Evolutionary conservation across 768 basidiomycete genomes (phyloP).

Genomic region (Tulasnella sp.): DNA sequence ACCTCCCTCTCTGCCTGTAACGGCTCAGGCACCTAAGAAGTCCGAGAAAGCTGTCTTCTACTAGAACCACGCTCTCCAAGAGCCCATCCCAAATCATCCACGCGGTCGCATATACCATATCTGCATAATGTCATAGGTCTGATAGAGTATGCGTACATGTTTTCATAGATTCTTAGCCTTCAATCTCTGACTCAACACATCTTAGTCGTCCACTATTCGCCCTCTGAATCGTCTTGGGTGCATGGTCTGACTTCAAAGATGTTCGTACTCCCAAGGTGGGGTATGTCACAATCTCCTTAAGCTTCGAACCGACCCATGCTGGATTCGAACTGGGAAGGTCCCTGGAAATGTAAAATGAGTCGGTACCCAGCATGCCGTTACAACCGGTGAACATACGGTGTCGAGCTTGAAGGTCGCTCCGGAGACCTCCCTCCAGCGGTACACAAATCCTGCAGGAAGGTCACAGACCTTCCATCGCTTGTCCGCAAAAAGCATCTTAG

Average conservation of each 20-base stretch:
- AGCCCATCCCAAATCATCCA: not conserved
- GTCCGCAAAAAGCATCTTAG: not conserved
- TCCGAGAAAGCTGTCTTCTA: slow-evolving; percentile 2
- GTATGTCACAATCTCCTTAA: not conserved
- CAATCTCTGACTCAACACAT: not conserved
- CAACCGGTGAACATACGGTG: not conserved
- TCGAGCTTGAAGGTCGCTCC: not conserved
- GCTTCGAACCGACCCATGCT: not conserved
- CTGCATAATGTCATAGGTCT: not conserved
- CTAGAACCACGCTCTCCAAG: not conserved
- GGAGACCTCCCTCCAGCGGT: not conserved
- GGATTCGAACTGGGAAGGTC: not conserved
- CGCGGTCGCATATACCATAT: not conserved
- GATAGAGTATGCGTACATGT: not conserved
- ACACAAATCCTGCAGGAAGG: not conserved
- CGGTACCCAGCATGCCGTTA: not conserved
- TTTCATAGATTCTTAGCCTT: not conserved
- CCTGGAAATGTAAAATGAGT: not conserved
- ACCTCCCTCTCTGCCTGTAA: not conserved
- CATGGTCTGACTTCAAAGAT: not conserved
- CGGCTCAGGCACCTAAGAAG: not conserved
- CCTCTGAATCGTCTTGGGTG: not conserved
- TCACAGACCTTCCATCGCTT: not conserved
- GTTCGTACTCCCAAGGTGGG: not conserved
- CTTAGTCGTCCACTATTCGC: not conserved